Conservation (phyloP, 176 grass and related monocot species). For the Eragrostis nindensis region DNA sequence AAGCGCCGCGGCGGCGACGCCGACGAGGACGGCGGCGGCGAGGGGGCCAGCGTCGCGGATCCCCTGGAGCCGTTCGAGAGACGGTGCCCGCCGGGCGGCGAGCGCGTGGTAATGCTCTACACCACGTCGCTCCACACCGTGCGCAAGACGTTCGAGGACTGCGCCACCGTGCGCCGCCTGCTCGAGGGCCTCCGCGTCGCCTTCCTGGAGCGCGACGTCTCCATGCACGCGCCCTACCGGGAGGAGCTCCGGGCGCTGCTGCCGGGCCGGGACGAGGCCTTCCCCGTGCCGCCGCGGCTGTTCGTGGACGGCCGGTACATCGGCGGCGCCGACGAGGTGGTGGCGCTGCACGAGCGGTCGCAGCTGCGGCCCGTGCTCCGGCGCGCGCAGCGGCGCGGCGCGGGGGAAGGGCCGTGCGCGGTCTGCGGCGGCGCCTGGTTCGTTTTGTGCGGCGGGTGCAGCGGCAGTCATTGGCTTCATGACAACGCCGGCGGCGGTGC, state of each 20-base stretch:
- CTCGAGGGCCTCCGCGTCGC: constrained; percentile 63
- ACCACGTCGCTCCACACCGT: constrained; percentile 74
- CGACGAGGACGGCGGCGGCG: background rate
- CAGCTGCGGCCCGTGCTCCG: constrained; percentile 1
- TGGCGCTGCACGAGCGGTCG: constrained; percentile 57
- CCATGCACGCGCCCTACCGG: constrained; percentile 76
- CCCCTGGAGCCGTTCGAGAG: constrained; percentile 50
- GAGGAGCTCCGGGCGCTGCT: constrained; percentile 70
- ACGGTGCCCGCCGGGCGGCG: constrained; percentile 66
- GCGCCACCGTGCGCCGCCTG: constrained; percentile 59
- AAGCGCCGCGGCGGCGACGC: constrained; percentile 1
- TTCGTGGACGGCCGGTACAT: constrained; percentile 74
- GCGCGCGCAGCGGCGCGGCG: constrained; percentile 5
- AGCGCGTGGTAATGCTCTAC: constrained; percentile 70
- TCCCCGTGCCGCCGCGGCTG: constrained; percentile 64
- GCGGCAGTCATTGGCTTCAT: constrained; percentile 77
- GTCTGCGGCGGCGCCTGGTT: constrained; percentile 77
- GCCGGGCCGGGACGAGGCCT: background rate
- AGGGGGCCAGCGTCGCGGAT: background rate
- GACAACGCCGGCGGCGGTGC: constrained; percentile 20
- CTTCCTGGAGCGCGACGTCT: constrained; percentile 80
- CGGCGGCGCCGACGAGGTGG: constrained; percentile 80
- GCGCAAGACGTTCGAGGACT: constrained; percentile 86
- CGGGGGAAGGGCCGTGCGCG: constrained; percentile 49
- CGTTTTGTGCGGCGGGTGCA: constrained; percentile 68